Base-by-base conservation (phyloP, 768 basidiomycete genomes). In the Agrocybe pediades region DNA sequence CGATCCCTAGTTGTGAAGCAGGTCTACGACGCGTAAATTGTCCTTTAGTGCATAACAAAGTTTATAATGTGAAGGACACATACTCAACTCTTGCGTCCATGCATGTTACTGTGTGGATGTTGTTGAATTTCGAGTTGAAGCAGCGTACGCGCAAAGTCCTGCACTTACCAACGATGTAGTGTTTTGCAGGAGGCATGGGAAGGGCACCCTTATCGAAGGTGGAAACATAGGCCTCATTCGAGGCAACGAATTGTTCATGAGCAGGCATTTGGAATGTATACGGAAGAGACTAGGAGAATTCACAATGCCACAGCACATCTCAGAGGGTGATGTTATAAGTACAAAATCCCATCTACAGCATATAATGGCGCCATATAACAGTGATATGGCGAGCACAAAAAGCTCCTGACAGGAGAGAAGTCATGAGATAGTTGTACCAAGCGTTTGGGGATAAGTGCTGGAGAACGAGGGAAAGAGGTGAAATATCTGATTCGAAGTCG, bases 71-170 rank as follows among this genome's bases (percentile, higher is more conserved):
- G 25, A 49, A 54, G 5, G 21, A 3, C 16, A 24, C 73, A 63
- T 63, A 87, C 84, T 88, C 82, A 58, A 88, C 73, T 48, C 87
- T 83, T 46, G 86, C 85, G 65, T 88, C 87, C 86, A 88, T 90
- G 71, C 86, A 88, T 17, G 85, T 85, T 24, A 85, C 82, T 84
- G 48, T 39, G 29, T 11, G 29, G 23, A 24, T 26, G 3, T 29
- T 8, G 3, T 15, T n/a, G n/a, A 36, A 13, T n/a, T 15, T 36
- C n/a, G 45, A 19, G 27, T 27, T 24, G 11, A 41, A 43, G 33
- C 11, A 8, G 13, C n/a, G 30, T 6, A 23, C 7, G n/a, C 1
- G 9, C 17, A 19, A 27, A 23, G 11, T 17, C 8, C 45, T 29
- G 23, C 46, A 57, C 67, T 48, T 46, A 71, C 72, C 68, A 52